Percentiles rank a stretch among this genome's conserved stretches.
Evolutionary conservation across 2,329 filamentous ascomycete genomes (phyloP).

Genomic region (Microdochium paspali): DNA sequence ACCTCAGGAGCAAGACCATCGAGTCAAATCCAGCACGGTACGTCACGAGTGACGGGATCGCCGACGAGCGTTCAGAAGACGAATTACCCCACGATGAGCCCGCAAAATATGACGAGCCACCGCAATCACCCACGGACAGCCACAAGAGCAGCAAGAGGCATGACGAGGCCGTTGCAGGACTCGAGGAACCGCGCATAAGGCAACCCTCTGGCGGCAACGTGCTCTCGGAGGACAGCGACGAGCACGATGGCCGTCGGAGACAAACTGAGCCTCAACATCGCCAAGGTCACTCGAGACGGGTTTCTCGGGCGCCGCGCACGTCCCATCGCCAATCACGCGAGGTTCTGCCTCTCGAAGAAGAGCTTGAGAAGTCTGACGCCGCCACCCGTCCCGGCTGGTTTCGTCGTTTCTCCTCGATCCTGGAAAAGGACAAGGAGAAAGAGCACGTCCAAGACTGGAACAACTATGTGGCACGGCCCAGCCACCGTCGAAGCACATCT

Average conservation of each 20-base stretch:
- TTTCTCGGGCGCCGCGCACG: neutral
- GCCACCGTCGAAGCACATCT: neutral
- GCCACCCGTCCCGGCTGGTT: neutral
- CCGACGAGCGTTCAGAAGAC: neutral
- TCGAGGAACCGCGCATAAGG: neutral
- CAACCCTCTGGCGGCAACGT: constrained; percentile 2
- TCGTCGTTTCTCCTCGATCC: neutral
- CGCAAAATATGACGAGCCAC: neutral
- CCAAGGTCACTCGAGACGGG: neutral
- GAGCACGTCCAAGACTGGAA: neutral
- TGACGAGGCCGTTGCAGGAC: neutral
- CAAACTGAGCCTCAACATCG: neutral
- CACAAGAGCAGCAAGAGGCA: neutral
- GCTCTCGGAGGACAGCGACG: constrained; percentile 1
- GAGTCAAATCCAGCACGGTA: neutral
- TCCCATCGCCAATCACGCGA: neutral
- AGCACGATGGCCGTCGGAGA: neutral
- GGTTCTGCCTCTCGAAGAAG: neutral
- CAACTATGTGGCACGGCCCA: neutral
- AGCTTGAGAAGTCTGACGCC: neutral
- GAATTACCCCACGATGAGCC: neutral
- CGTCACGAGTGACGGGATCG: neutral
- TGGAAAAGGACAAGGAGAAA: neutral
- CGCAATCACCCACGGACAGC: neutral
- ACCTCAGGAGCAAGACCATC: neutral